These are phyloP conservation scores for Syncephalastrum monosporum DNA, from an alignment of 371 early-diverging fungal genomes.

Conservation along the genomic window DNA sequence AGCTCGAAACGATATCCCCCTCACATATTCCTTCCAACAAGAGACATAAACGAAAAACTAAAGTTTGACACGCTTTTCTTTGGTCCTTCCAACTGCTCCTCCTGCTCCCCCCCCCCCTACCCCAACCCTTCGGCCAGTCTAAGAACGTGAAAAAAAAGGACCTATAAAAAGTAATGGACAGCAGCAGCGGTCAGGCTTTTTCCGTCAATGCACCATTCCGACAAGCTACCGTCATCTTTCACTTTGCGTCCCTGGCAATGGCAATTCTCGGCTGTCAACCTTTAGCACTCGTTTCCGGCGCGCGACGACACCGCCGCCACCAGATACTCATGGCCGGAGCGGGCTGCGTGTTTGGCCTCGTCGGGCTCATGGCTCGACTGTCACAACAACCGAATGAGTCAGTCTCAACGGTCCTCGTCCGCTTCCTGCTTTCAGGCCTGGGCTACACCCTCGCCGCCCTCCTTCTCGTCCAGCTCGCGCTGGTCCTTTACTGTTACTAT, in stretches of 20 bases:
- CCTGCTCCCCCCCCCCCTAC: background rate
- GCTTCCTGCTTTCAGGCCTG: slow-evolving; percentile 10
- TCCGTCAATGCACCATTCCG: slow-evolving; percentile 39
- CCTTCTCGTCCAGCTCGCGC: slow-evolving; percentile 6
- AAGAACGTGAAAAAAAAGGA: slow-evolving; percentile 7
- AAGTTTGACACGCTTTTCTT: too few relatives aligned
- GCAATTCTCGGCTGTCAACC: slow-evolving; percentile 43
- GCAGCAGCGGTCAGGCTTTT: slow-evolving; percentile 29
- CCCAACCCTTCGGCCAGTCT: slow-evolving; percentile 3
- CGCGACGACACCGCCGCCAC: slow-evolving; percentile 27
- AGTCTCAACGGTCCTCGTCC: slow-evolving; percentile 1
- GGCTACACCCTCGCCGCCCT: slow-evolving; percentile 13
- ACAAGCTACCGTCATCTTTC: slow-evolving; percentile 41
- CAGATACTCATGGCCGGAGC: slow-evolving; percentile 21
- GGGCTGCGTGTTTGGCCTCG: slow-evolving; percentile 22
- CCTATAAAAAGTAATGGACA: slow-evolving; percentile 24
- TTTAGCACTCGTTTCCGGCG: slow-evolving; percentile 33
- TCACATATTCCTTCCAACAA: slow-evolving; percentile 4
- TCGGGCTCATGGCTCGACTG: slow-evolving; percentile 31
- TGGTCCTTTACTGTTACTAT: slow-evolving; percentile 14
- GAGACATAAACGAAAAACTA: slow-evolving; percentile 2
- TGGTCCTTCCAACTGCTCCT: background rate
- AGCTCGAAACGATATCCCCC: background rate
- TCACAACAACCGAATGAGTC: slow-evolving; percentile 3
- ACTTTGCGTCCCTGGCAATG: slow-evolving; percentile 34